Evolutionary conservation across 345 rosid genomes (phyloP).

Genomic region (Lepidium sativum): DNA sequence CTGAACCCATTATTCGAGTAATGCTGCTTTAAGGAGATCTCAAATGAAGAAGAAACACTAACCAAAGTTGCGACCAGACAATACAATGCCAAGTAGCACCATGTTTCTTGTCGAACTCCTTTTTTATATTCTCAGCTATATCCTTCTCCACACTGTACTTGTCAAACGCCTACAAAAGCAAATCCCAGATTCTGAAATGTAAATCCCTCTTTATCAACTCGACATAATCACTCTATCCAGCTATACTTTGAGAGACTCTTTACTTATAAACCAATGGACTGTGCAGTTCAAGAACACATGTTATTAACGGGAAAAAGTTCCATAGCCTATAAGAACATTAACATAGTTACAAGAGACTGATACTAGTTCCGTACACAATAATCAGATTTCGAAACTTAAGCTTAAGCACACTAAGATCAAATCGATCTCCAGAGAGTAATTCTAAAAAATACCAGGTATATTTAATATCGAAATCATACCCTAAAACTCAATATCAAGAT

Average conservation of each 20-base stretch:
- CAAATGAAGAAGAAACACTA: slow-evolving; percentile 16
- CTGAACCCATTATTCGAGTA: background rate
- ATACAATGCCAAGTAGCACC: slow-evolving; percentile 99
- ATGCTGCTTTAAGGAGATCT: background rate
- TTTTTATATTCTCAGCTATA: slow-evolving; percentile 92
- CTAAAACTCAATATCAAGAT: slow-evolving; percentile 9
- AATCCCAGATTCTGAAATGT: background rate
- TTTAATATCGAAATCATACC: background rate
- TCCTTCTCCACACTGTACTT: slow-evolving; percentile 81
- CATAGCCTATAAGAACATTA: background rate
- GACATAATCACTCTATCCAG: background rate
- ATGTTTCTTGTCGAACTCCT: slow-evolving; percentile 88
- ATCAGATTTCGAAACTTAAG: slow-evolving; percentile 5
- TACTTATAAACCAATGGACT: background rate
- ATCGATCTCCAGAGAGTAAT: background rate
- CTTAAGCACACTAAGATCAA: background rate
- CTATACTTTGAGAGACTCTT: background rate
- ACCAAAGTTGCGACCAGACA: slow-evolving; percentile 98
- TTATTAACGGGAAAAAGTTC: background rate
- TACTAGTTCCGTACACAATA: slow-evolving; percentile 5
- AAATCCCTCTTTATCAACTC: background rate
- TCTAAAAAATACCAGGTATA: background rate
- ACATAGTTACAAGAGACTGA: background rate
- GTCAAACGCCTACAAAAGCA: slow-evolving; percentile 65
- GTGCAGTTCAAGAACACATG: background rate